Evolutionary conservation across 176 grass and related monocot genomes (phyloP), one percentile per base, ranked within the genome.

Genomic region (Juncus effusus): DNA sequence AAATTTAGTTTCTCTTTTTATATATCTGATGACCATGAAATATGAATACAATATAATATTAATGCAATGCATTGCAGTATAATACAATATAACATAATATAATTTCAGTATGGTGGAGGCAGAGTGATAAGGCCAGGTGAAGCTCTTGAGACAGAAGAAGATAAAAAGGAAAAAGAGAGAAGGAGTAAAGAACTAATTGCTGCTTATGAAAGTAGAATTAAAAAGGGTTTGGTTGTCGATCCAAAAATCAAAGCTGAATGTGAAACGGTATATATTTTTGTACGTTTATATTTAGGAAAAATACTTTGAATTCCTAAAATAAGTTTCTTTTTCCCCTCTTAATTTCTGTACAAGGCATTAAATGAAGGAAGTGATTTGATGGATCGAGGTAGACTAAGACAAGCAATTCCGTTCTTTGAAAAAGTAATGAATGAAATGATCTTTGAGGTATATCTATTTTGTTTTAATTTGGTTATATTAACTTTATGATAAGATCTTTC

Each of bases 331-430:
- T 69, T 39, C 54, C 36, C 36, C 55, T 55, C 76, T 56, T 78
- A 3, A 13, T 53, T 90, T 65, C 54, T 72, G 56, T 28, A 28
- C 19, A 79, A 96, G 92, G 87, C 82, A 47, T 67, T 91, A 80
- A 84, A 82, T 67, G 87, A 91, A 77, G 87, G 92, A 74, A 78
- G 88, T 72, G 67, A 83, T 7, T 78, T 96, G 64, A 91, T 96
- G 92, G 81, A 79, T 83, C 72, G 74, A 72, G 87, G 92, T 91
- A 91, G 75, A 45, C 82, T 96, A 44, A 80, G 65, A 73, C 78
- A 88, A 79, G 85, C 87, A 44, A 52, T 91, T 54, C 85, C 87
- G 69, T 96, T 83, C 70, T 96, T 86, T 84, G 87, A 91, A 85
- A 91, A 88, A 67, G 83, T 96, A 62, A 91, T 88, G 92, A 54